Percentiles rank a stretch among this genome's conserved stretches.
Evolutionary conservation across 305 asterid genomes (phyloP).

Genomic region (Fraxinus sp.): DNA sequence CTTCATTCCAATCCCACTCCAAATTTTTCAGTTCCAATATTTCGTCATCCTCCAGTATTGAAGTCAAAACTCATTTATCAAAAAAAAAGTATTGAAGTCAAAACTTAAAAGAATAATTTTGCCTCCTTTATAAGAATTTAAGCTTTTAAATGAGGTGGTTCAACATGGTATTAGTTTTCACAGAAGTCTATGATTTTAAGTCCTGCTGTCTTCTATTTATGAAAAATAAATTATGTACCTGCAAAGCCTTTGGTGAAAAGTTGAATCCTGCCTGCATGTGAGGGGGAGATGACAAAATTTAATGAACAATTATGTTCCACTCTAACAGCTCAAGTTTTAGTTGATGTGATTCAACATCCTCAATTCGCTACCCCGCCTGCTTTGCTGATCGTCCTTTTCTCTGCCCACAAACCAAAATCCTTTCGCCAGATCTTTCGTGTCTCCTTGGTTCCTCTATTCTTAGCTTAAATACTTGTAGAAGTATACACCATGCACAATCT

Average conservation of each 20-base stretch:
- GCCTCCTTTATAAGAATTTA: not conserved
- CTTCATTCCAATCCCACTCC: not conserved
- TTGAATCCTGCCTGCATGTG: not conserved
- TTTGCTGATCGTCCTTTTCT: not conserved
- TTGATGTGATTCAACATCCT: not conserved
- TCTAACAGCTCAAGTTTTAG: not conserved
- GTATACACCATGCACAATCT: not conserved
- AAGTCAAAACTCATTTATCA: not conserved
- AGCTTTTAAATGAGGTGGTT: not conserved
- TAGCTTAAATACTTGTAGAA: not conserved
- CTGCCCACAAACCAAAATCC: not conserved
- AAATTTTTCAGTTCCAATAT: not conserved
- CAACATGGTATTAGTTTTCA: not conserved
- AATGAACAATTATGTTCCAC: not conserved
- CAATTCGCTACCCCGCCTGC: not conserved
- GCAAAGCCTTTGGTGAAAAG: not conserved
- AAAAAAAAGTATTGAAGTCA: not conserved
- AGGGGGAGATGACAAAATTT: not conserved
- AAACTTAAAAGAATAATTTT: not conserved
- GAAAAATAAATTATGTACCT: not conserved
- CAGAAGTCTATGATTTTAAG: not conserved
- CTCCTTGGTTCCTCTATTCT: not conserved
- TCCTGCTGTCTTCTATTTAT: not conserved
- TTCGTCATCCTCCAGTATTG: not conserved
- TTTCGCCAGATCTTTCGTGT: not conserved